Base-by-base conservation (phyloP, 768 basidiomycete species). In the Agrocybe pediades region DNA sequence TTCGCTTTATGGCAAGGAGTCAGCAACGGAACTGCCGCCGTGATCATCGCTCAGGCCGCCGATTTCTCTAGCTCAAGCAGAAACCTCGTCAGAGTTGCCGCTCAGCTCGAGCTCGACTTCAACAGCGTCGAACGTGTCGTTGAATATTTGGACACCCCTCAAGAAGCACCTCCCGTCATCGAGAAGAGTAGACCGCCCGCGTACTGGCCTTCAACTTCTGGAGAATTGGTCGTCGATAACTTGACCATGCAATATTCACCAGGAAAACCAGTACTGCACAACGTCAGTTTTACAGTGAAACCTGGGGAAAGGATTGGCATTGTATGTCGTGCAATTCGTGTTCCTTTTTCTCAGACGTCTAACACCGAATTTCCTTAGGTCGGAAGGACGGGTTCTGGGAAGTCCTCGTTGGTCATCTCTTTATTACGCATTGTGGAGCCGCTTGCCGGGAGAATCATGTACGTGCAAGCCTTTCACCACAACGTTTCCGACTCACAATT, bases 91-190 rank as follows among this genome's bases (percentile, higher is more conserved):
- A 81, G 68, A 58, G 86, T 88, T 8, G 79, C 81, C 43, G 87
- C 87, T 2, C 86, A 87, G 58, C 66, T 88, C 1, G 88, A 88
- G 63, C 76, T 88, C 11, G 86, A 88, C 60, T 88, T 88, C 68
- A 88, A 87, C 61, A 84, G 85, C 33, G 82, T 89, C 1, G 88
- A 90, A 61, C 82, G 88, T 53, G 84, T 89, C 20, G 77, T 82
- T 15, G 87, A 88, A 65, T 89, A 89, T 62, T 72, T 88, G 17
- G 79, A 81, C 29, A 77, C 87, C 7, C 78, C 81, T 1, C 85
- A 87, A 65, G 88, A 90, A 67, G 85, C 86, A 0, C 84, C 85
- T 39, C 79, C 85, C 0, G 69, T 84, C 41, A 75, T 85, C 47
- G 72, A 81, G 23, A 73, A 76, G 30, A 74, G 62, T 46, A 75